Base-by-base conservation (phyloP, 306 rosid species). In the Abrus precatorius region DNA sequence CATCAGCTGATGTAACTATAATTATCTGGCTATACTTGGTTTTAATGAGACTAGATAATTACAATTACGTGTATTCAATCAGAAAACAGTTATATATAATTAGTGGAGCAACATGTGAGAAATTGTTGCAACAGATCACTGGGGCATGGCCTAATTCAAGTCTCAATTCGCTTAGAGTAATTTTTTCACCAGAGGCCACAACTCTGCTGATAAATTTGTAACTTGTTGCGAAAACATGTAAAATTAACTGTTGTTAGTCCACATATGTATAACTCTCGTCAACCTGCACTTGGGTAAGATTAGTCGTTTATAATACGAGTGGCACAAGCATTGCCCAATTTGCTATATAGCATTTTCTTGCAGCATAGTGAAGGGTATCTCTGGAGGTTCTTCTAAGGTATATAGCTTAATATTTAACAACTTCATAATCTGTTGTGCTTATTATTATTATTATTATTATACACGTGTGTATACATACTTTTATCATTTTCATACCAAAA, bases 131-230 rank as follows among this genome's bases (percentile, higher is more conserved):
- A 48, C 11, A 50, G 66, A 62, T 61, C 56, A 38, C 49, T 50
- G 66, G 30, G 44, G 20, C 64, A 28, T 48, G 78, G 38, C 49
- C 50, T 69, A 5, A 71, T n/a, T 72, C 55, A 63, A 50, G n/a
- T 50, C 64, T 50, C 14, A 72, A 52, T 72, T 33, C n/a, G 47
- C 59, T 55, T 68, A 30, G 14, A 28, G 5, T 6, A 43, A 76
- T 76, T 49, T 76, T 49, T 76, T 63, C 27, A 62, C 41, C 50
- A 20, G 52, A 47, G 36, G 55, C 20, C 74, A 52, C 1, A 12
- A 77, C n/a, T 8, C 13, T 28, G 32, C 7, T 53, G 8, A 76
- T 36, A 7, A 28, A 65, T 50, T 32, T 61, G 61, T 47, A 45
- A 45, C 71, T 45, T 59, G 59, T 2, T 30, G 69, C 56, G 30